Evolutionary conservation across 805 yeast species (phyloP), one percentile per base, ranked within the genome.

Genomic region (Hanseniaspora pseudoguilliermondii): DNA sequence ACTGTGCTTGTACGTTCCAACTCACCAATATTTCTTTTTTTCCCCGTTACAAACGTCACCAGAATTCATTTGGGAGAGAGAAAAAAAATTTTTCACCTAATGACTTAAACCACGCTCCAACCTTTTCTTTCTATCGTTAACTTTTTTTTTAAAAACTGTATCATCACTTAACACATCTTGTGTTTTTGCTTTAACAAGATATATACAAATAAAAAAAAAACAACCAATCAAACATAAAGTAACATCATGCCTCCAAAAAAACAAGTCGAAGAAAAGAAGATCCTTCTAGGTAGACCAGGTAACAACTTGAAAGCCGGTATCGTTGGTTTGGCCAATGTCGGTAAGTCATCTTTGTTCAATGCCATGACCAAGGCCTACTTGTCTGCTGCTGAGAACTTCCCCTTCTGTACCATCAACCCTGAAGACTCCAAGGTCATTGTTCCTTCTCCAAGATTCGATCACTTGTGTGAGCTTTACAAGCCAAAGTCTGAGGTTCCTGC

Each of bases 361-460:
- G 87, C 89, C 52, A 81, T 84, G 62, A 84, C 91, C 62, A 83
- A 65, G 76, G 82, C 71, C 78, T 82, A 71, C 66, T 76, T 73
- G 79, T 85, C 74, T 62, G 81, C 72, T 69, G 90, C 91, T 58
- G 89, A 88, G 57, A 84, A 84, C 67, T 84, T 84, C 65, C 91
- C 91, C 20, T 84, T 83, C 65, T 90, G 90, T 52, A 84, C 91
- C 42, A 89, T 89, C 72, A 96, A 91, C 64, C 97, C 98, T 55
- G 97, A 93, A 74, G 96, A 91, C 75, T 96, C 97, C 48, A 82
- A 95, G 69, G 96, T 91, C 55, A 81, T 83, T 62, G 97, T 93
- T 59, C 96, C 96, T 64, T 86, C 95, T 59, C 79, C 84, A 59
- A 82, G 95, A 69, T 82, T 93, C 65, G 95, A 91, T 65, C 78